Conservation (phyloP, 768 basidiomycete genomes). For the Pleurotus citrinopileatus region DNA sequence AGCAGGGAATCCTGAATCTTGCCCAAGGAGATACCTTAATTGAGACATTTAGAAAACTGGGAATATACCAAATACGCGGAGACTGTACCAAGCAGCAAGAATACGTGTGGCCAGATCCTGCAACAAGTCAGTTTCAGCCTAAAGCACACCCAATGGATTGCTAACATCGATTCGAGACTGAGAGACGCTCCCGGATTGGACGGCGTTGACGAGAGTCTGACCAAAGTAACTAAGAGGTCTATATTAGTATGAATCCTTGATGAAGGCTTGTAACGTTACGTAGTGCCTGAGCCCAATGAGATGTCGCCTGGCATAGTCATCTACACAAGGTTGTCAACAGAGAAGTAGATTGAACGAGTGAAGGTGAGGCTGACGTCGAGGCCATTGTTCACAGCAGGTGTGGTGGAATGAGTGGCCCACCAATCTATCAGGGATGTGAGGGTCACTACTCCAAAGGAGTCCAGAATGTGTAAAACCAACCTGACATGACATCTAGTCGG, state of each 20-base stretch:
- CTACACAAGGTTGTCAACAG: conserved; percentile 24
- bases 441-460: background rate
- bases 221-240: conserved; percentile 51
- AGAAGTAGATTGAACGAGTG: background rate
- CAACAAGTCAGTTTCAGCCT: background rate
- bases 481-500: conserved; percentile 45
- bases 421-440: conserved; percentile 43
- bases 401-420: conserved; percentile 59
- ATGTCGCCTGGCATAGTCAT: conserved; percentile 74
- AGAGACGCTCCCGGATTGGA: conserved; percentile 58
- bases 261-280: conserved; percentile 21
- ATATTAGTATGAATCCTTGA: background rate
- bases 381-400: conserved; percentile 51
- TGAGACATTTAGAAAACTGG: background rate
- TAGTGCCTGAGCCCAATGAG: conserved; percentile 34
- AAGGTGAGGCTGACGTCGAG: conserved; percentile 45
- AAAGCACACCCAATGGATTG: no score
- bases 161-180: conserved; percentile 54
- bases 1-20: conserved; percentile 54
- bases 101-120: conserved; percentile 72
- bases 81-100: conserved; percentile 54
- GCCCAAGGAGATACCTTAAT: conserved; percentile 44
- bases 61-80: background rate
- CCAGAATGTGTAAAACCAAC: conserved; percentile 19
- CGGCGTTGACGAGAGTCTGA: conserved; percentile 50